phyloP scores from a whole-genome alignment of 257 asterid species.

The Vinca minor region DNA sequence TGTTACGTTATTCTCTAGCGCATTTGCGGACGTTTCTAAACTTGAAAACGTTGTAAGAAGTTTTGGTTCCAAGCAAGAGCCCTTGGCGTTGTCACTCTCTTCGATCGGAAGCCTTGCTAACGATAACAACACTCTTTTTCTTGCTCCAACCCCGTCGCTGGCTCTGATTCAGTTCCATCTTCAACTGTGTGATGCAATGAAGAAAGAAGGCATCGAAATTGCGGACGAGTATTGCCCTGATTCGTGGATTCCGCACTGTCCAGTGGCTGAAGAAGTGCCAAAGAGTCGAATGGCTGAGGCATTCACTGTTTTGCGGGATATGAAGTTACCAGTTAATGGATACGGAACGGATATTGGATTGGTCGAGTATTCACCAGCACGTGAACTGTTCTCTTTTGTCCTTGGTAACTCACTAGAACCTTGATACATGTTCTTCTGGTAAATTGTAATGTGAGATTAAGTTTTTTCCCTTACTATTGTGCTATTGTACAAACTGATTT shows the following conservation, averaged over 20 bases:
- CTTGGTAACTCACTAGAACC: slow-evolving; percentile 46
- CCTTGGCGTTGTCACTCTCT: slow-evolving; percentile 63
- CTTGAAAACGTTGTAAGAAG: slow-evolving; percentile 55
- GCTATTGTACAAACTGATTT: slow-evolving; percentile 25
- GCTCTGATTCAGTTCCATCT: slow-evolving; percentile 78
- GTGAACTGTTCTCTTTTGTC: slow-evolving; percentile 62
- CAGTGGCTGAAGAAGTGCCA: slow-evolving; percentile 83
- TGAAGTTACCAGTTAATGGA: slow-evolving; percentile 82
- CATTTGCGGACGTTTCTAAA: slow-evolving; percentile 49
- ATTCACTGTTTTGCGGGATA: slow-evolving; percentile 61
- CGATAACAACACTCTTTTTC: slow-evolving; percentile 59
- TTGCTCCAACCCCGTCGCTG: slow-evolving; percentile 69
- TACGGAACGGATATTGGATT: slow-evolving; percentile 72
- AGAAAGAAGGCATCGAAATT: slow-evolving; percentile 66
- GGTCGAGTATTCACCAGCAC: slow-evolving; percentile 80
- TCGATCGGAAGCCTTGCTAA: slow-evolving; percentile 73
- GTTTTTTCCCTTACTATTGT: slow-evolving; percentile 4
- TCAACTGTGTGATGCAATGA: slow-evolving; percentile 69
- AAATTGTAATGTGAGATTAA: background rate
- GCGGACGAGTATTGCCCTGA: slow-evolving; percentile 70
- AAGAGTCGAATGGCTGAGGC: slow-evolving; percentile 83
- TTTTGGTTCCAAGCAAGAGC: slow-evolving; percentile 63
- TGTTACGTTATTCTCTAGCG: slow-evolving; percentile 59
- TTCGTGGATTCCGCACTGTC: slow-evolving; percentile 74
- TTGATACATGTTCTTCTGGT: slow-evolving; percentile 31